Evolutionary conservation across 192 early-diverging fungal genomes (phyloP).

Genomic region (Podila clonocystis): DNA sequence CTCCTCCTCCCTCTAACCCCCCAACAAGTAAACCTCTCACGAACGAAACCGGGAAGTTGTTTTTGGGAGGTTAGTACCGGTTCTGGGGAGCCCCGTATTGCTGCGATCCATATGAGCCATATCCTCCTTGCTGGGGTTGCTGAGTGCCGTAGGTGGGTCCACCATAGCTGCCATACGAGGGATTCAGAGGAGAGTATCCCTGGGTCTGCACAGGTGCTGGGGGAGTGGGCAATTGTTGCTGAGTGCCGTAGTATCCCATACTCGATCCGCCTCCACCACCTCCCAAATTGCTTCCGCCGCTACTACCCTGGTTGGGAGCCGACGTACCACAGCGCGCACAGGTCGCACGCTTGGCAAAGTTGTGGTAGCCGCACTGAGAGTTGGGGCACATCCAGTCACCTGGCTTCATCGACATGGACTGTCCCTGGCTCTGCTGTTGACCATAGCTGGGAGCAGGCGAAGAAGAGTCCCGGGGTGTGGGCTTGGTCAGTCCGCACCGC

Average conservation of each 20-base stretch:
- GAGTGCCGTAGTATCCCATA: slow-evolving; percentile 42
- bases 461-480: slow-evolving; percentile 26
- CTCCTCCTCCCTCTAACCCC: not conserved
- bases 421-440: slow-evolving; percentile 5
- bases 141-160: slow-evolving; percentile 37
- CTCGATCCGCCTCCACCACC: slow-evolving; percentile 19
- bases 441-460: slow-evolving; percentile 24
- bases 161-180: slow-evolving; percentile 43
- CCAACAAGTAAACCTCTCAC: not conserved
- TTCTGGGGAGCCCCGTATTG: slow-evolving; percentile 44
- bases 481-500: slow-evolving; percentile 62
- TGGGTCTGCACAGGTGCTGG: slow-evolving; percentile 12
- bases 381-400: slow-evolving; percentile 62
- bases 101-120: slow-evolving; percentile 51
- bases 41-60: not conserved
- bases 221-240: slow-evolving; percentile 28
- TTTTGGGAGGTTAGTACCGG: slow-evolving; percentile 30
- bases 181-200: slow-evolving; percentile 50
- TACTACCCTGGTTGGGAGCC: slow-evolving; percentile 19
- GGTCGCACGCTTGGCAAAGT: slow-evolving; percentile 58
- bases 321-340: slow-evolving; percentile 55
- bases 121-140: slow-evolving; percentile 48
- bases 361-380: slow-evolving; percentile 58
- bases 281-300: slow-evolving; percentile 5
- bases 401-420: slow-evolving; percentile 45